Evolutionary conservation across 176 grass and related monocot species (phyloP), one percentile per base, ranked within the genome.

Genomic region (Triticum urartu): DNA sequence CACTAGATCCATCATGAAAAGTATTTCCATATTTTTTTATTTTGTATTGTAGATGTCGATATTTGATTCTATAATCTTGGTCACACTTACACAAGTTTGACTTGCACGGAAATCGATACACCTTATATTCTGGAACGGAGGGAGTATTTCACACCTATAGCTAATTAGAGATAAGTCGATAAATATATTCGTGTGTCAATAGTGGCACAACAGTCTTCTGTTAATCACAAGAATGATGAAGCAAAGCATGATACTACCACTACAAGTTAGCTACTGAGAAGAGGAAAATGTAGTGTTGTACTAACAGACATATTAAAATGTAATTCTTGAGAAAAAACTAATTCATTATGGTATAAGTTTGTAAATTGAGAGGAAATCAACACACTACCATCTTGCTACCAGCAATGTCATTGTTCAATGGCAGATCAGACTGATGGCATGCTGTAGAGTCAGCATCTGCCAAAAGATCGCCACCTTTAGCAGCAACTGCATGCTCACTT

Each of bases 371-470:
- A 77, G 58, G 75, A 56, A 80, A 64, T 30, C 26, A 39, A 71
- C 40, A 79, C 14, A 85, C n/a, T 89, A 95, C 93, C 89, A 80
- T 79, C 87, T 92, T 91, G 68, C 72, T 84, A 39, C 88, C 83
- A 62, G 78, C 66, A 85, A 83, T 88, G 78, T 97, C 88, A 89
- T 83, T 88, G 70, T 90, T 93, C 75, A 76, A 58, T 71, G 91
- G 85, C 66, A 93, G 87, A 82, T 89, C 84, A 82, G 89, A 91
- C 58, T 92, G 92, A 92, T 80, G 86, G 76, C 88, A 86, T 58
- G 90, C 89, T 72, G 93, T 78, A 77, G 97, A 98, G 52, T 98
- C 97, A 91, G 92, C 94, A 90, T 98, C 97, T 71, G 93, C 92
- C 71, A 91, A 85, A 83, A 98, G 89, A 91, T 98, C 95, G 88